Evolutionary conservation across 2,329 filamentous ascomycete genomes (phyloP), one percentile per base, ranked within the genome.

Genomic region (Xylaria sp.): DNA sequence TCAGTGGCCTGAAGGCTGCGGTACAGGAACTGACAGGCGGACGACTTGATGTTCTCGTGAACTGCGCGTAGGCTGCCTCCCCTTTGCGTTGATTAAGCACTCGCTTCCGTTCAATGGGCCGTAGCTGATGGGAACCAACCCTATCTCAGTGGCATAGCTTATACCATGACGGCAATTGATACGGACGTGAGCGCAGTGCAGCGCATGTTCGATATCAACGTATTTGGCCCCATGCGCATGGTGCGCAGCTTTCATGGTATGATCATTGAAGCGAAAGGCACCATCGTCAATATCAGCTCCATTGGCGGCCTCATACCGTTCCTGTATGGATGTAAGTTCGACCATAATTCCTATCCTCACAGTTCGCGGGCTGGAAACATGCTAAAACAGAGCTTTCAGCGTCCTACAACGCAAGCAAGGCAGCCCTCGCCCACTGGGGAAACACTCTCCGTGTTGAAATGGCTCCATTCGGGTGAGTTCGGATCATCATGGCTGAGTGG

Each of bases 201-300:
- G 34, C 18, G 40, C 0, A 66, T 69, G 64, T 69, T 65, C 22
- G 59, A 57, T 11, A 56, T 69, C 40, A 69, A 69, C 19, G 47
- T 69, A 0, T 66, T 69, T 44, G 66, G 66, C 0, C 63, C 64
- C 1, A 68, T 69, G 64, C 54, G 57, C 1, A 64, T 69, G 63
- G 61, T 67, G 0, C 59, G 55, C 11, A 39, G 57, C 11, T 66
- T 69, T n/a, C 63, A 66, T 39, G 46, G 47, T 2, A 49, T 65
- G 51, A 9, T 69, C 18, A 65, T 69, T 11, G 8, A 18, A 7
- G 20, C 63, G 1, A 21, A 41, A 4, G 66, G 66, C 0, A 56
- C 48, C 1, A 58, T 69, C 2, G 63, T 66, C 1, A 69, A 69
- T 39, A 68, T 69, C 16, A 61, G 66, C 1, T 64, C 61, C 7